These are phyloP conservation scores for Neurospora cerealis DNA, from an alignment of 495 filamentous ascomycete genomes.

Conservation along the genomic window DNA sequence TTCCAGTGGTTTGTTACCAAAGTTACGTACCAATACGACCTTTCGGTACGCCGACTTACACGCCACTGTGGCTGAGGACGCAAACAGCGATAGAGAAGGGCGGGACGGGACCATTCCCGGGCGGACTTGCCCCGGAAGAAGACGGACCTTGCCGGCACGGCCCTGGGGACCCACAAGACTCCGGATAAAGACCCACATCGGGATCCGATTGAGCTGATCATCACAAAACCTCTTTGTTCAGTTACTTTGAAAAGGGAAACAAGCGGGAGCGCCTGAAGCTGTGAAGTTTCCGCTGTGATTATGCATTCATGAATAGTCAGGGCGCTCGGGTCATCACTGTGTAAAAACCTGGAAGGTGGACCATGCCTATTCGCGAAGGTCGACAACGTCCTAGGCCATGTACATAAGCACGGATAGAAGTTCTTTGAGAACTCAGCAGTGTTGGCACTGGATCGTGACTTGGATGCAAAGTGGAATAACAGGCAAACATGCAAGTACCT, in stretches of 20 bases:
- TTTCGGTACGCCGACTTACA: neutral
- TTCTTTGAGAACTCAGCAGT: neutral
- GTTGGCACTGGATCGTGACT: neutral
- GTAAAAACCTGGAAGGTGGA: too few relatives aligned
- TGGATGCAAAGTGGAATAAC: neutral
- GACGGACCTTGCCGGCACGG: neutral
- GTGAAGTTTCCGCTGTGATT: too few relatives aligned
- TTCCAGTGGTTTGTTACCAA: neutral
- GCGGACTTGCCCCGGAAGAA: neutral
- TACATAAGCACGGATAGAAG: too few relatives aligned
- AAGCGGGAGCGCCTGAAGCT: neutral
- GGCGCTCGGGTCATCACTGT: too few relatives aligned
- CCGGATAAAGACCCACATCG: neutral
- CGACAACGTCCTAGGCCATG: too few relatives aligned
- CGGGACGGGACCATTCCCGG: neutral
- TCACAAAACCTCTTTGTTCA: neutral
- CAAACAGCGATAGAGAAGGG: neutral
- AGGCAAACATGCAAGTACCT: neutral
- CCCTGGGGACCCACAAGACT: neutral
- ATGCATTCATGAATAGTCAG: too few relatives aligned
- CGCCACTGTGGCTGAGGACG: slow-evolving; percentile 4
- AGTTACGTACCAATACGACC: neutral
- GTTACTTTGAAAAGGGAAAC: neutral
- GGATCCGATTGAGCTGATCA: neutral
- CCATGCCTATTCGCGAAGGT: too few relatives aligned